phyloP scores from a whole-genome alignment of 2,329 filamentous ascomycete species.

The Nothophaeocryptopus gaeumannii region DNA sequence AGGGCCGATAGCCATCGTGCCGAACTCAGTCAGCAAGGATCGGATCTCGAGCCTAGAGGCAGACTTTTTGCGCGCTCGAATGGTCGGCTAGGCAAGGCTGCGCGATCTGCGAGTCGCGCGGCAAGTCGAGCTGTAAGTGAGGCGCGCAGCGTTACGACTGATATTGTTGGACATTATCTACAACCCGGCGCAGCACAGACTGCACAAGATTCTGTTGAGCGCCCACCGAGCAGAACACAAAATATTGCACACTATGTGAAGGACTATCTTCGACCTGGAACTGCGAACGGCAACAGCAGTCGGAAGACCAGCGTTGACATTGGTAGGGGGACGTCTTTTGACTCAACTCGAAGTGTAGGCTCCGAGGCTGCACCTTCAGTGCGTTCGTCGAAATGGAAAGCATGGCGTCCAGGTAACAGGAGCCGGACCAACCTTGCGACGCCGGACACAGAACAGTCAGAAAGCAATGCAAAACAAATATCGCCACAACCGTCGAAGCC shows the following conservation, averaged over 20 bases:
- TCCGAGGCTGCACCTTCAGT: conserved; percentile 24
- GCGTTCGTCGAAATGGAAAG: conserved; percentile 11
- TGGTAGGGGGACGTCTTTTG: conserved; percentile 22
- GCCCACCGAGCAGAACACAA: conserved; percentile 18
- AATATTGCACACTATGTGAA: conserved; percentile 22
- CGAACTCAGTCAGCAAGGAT: conserved; percentile 5
- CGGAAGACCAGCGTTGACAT: conserved; percentile 30
- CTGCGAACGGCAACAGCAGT: conserved; percentile 20
- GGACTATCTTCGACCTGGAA: conserved; percentile 42
- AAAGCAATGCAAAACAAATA: conserved; percentile 4
- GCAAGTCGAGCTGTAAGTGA: conserved; percentile 20
- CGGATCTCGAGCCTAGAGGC: conserved; percentile 13
- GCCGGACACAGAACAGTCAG: conserved; percentile 10
- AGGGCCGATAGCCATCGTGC: conserved; percentile 8
- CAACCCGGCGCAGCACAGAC: conserved; percentile 8
- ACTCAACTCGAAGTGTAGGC: conserved; percentile 24
- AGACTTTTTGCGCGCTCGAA: conserved; percentile 15
- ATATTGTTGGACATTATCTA: conserved; percentile 18
- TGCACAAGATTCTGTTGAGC: conserved; percentile 10
- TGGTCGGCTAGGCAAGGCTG: conserved; percentile 16
- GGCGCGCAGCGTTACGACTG: conserved; percentile 23
- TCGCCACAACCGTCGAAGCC: conserved; percentile 13
- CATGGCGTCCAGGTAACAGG: conserved; percentile 16
- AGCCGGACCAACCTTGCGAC: conserved; percentile 10
- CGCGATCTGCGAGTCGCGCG: conserved; percentile 18